These are phyloP conservation scores for Eutrema japonicum DNA, from an alignment of 345 rosid genomes.

Conservation along the genomic window DNA sequence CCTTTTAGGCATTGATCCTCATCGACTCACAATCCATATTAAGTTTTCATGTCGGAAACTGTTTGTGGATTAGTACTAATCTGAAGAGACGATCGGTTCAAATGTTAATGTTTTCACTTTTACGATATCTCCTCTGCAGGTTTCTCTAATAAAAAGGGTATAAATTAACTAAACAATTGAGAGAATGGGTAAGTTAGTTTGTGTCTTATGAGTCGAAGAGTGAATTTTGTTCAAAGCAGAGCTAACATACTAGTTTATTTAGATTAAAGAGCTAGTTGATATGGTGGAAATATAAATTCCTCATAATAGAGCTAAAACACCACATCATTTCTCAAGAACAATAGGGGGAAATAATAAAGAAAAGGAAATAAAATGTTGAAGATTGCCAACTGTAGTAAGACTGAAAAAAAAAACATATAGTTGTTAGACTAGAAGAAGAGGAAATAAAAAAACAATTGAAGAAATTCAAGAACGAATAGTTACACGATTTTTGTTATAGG, in stretches of 20 bases:
- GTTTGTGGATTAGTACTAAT: not conserved
- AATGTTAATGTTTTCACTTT: not conserved
- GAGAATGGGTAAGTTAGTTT: no score
- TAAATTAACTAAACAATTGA: not conserved
- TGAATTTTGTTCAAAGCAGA: not conserved
- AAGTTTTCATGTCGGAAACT: not conserved
- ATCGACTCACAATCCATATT: not conserved
- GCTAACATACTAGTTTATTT: not conserved
- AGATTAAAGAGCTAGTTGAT: not conserved
- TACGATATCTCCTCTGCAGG: no score
- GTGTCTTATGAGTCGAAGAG: not conserved
- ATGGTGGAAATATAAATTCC: not conserved
- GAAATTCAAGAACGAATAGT: not conserved
- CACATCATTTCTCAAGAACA: not conserved
- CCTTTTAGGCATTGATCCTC: not conserved
- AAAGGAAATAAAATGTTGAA: not conserved
- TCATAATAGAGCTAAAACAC: not conserved
- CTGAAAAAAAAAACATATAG: not conserved
- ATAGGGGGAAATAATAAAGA: no score
- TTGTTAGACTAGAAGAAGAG: not conserved
- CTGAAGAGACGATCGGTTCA: not conserved
- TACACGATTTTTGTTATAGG: not conserved
- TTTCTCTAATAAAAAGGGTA: not conserved
- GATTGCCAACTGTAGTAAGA: not conserved
- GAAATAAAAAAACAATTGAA: no score